phyloP scores from a whole-genome alignment of 371 early-diverging fungal species.

The Actinomortierella wolfii region DNA sequence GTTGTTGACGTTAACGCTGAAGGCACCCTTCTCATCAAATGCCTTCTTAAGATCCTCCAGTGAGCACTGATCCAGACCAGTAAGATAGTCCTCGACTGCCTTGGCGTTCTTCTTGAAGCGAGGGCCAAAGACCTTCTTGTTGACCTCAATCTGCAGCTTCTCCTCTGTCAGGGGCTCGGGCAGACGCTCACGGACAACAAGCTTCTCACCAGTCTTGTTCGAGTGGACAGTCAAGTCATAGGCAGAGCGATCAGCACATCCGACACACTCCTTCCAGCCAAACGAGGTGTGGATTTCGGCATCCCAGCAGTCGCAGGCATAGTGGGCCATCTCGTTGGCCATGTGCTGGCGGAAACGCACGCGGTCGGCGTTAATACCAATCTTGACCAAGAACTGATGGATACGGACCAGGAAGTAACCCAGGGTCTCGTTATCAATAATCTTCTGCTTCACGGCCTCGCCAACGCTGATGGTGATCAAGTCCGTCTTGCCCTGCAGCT shows the following conservation, averaged over 20 bases:
- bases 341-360: conserved; percentile 99
- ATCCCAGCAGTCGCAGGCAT: conserved; percentile 99
- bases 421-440: conserved; percentile 97
- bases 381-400: conserved; percentile 89
- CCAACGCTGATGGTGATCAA: conserved; percentile 81
- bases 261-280: conserved; percentile 99
- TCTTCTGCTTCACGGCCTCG: conserved; percentile 90
- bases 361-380: conserved; percentile 91
- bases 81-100: conserved; percentile 81
- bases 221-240: conserved; percentile 98
- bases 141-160: conserved; percentile 82
- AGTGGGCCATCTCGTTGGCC: conserved; percentile 99
- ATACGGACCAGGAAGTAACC: conserved; percentile 99
- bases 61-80: conserved; percentile 62
- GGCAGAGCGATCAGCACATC: conserved; percentile 99
- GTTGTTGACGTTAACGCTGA: conserved; percentile 69
- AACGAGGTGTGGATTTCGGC: conserved; percentile 93
- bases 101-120: conserved; percentile 92
- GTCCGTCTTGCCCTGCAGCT: conserved; percentile 78
- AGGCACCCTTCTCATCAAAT: conserved; percentile 55
- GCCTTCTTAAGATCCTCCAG: conserved; percentile 65
- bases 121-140: conserved; percentile 94
- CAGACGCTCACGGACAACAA: conserved; percentile 91
- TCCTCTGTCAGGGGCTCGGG: conserved; percentile 84
- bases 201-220: conserved; percentile 88